phyloP scores from a whole-genome alignment of 2,329 filamentous ascomycete genomes.

The Alternaria solani region DNA sequence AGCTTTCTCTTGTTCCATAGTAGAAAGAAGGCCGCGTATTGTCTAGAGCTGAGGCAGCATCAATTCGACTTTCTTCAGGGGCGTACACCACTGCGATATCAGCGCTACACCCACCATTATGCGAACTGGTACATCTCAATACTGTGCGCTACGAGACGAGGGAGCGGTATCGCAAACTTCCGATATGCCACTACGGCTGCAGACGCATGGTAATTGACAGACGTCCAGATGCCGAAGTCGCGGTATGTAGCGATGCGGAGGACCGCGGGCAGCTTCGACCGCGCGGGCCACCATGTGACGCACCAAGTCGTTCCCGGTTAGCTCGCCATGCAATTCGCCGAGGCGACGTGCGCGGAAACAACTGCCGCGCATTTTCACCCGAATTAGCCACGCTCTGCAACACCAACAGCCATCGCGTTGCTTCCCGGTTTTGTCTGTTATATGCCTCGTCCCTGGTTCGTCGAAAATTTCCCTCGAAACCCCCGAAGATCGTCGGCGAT shows the following conservation, averaged over 20 bases:
- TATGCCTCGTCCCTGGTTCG: not conserved
- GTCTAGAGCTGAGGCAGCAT: not conserved
- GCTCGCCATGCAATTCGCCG: slow-evolving; percentile 14
- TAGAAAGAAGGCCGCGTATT: not conserved
- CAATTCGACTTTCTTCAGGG: not conserved
- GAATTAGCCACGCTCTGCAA: not conserved
- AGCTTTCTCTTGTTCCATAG: not conserved
- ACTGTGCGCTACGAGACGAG: accelerated
- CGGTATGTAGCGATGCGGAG: not conserved
- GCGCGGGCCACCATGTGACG: not conserved
- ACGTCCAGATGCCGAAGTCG: not conserved
- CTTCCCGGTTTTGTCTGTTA: slow-evolving; percentile 4
- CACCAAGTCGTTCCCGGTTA: not conserved
- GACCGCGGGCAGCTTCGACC: not conserved
- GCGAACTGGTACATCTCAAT: not conserved
- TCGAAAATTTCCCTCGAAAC: not conserved
- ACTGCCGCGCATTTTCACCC: slow-evolving; percentile 7
- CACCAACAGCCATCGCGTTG: slow-evolving; percentile 9
- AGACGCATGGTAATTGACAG: not conserved
- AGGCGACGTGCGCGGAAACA: slow-evolving; percentile 1
- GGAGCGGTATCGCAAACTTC: not conserved
- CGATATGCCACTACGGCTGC: not conserved
- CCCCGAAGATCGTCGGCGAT: not conserved
- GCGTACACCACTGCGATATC: not conserved
- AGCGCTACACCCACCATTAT: not conserved